phyloP scores from a whole-genome alignment of 2,329 filamentous ascomycete genomes.

The Lachnellula subtilissima region DNA sequence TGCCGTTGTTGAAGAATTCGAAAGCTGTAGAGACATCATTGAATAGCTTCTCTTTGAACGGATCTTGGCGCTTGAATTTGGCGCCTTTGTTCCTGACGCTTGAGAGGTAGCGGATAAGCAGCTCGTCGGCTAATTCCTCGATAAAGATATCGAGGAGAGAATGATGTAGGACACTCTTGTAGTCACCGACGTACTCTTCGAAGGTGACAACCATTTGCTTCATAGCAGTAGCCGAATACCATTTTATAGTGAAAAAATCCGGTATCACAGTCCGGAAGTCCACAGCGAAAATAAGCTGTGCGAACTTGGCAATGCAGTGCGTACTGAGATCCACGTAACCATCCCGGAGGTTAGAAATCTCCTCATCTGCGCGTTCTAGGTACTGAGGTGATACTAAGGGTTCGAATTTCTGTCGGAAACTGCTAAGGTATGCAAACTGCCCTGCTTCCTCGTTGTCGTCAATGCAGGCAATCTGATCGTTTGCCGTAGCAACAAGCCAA shows the following conservation, averaged over 20 bases:
- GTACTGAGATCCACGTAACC: slow-evolving; percentile 94
- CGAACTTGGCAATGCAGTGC: slow-evolving; percentile 85
- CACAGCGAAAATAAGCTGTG: slow-evolving; percentile 79
- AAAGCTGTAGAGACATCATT: slow-evolving; percentile 90
- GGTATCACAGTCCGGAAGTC: slow-evolving; percentile 81
- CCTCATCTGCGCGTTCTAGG: slow-evolving; percentile 65
- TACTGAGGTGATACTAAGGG: slow-evolving; percentile 76
- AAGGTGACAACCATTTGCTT: slow-evolving; percentile 93
- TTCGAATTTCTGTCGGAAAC: slow-evolving; percentile 80
- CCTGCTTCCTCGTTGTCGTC: slow-evolving; percentile 80
- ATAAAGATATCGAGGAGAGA: slow-evolving; percentile 86
- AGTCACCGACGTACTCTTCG: slow-evolving; percentile 90
- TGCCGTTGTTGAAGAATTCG: slow-evolving; percentile 72
- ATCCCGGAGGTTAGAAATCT: slow-evolving; percentile 73
- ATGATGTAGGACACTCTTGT: slow-evolving; percentile 76
- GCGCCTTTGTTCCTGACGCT: slow-evolving; percentile 84
- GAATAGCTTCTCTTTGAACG: slow-evolving; percentile 88
- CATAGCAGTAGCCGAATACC: slow-evolving; percentile 85
- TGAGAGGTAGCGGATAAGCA: slow-evolving; percentile 79
- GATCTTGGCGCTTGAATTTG: slow-evolving; percentile 81
- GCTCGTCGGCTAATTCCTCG: slow-evolving; percentile 87
- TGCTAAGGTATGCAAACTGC: slow-evolving; percentile 75
- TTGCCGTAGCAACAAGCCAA: slow-evolving; percentile 94
- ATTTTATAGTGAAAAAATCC: slow-evolving; percentile 85
- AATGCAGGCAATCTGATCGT: slow-evolving; percentile 97